Base-by-base conservation (phyloP, 2,329 filamentous ascomycete species). In the Cylindrodendrum hubeiense region DNA sequence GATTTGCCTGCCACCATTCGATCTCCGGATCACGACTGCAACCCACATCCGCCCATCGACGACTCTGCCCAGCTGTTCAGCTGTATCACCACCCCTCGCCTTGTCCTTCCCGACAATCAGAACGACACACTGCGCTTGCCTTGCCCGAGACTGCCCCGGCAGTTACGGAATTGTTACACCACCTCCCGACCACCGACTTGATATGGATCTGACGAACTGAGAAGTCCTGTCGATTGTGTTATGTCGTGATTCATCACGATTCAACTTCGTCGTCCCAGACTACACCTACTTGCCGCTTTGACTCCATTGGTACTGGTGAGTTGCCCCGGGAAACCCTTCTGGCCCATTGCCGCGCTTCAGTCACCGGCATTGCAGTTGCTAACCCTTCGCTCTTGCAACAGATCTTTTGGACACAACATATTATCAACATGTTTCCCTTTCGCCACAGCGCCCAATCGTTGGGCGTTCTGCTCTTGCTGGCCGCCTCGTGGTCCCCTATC, bases 151-250 rank as follows among this genome's bases (percentile, higher is more conserved):
- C 62, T 51, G 37, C 30, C 51, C 41, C 65, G 61, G 55, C 67
- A 60, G 63, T 57, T 49, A 43, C 52, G 43, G 47, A 59, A 50
- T 58, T 54, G 63, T 70, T 61, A 62, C 63, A 73, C 70, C 58
- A 46, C 44, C 44, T 34, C 34, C 62, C 41, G 26, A 69, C 47
- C 51, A 65, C 54, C 60, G 53, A 63, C 63, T 62, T 74, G 72
- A 70, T 70, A 75, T 74, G 72, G 66, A 67, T 67, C 71, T 54
- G 65, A 57, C 52, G 41, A 53, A 60, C 58, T 74, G 55, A 74
- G 66, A 66, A 61, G 49, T 46, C 60, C 59, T 49, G 21, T 69
- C 34, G 51, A 51, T 49, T 57, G 63, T 73, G 66, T 73, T 70
- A 70, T 71, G 72, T 65, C 34, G 59, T 74, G 71, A 74, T 64